These are phyloP conservation scores for Xylaria sp. DNA, from an alignment of 495 filamentous ascomycete species.

Conservation along the genomic window DNA sequence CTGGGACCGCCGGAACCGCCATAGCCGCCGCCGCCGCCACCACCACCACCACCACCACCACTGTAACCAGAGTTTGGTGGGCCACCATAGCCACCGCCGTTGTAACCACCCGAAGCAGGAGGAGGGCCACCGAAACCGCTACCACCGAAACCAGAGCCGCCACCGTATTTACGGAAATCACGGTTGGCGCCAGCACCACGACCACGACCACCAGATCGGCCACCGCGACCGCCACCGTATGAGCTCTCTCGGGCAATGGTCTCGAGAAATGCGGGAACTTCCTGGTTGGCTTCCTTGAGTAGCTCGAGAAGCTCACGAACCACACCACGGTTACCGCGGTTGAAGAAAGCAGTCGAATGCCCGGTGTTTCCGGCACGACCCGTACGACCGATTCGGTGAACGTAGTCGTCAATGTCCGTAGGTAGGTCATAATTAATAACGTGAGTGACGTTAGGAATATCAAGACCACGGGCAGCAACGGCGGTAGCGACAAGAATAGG, in stretches of 20 bases:
- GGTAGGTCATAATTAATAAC: slow-evolving; percentile 99
- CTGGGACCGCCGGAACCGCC: slow-evolving; percentile 69
- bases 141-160: slow-evolving; percentile 46
- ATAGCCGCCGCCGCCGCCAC: slow-evolving; percentile 48
- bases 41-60: slow-evolving; percentile 69
- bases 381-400: slow-evolving; percentile 99
- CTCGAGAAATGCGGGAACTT: slow-evolving; percentile 91
- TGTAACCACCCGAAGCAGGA: slow-evolving; percentile 45
- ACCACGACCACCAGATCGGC: slow-evolving; percentile 70
- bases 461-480: slow-evolving; percentile 91
- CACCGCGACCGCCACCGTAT: slow-evolving; percentile 75
- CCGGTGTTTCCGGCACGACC: slow-evolving; percentile 99
- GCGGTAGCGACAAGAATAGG: slow-evolving; percentile 97
- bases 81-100: slow-evolving; percentile 60
- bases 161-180: slow-evolving; percentile 84
- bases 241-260: slow-evolving; percentile 93
- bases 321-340: slow-evolving; percentile 97
- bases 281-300: slow-evolving; percentile 97
- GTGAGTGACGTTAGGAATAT: slow-evolving; percentile 98
- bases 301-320: slow-evolving; percentile 94
- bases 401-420: slow-evolving; percentile 98
- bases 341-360: slow-evolving; percentile 98
- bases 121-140: slow-evolving; percentile 59
- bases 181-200: slow-evolving; percentile 74
- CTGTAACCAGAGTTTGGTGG: slow-evolving; percentile 68